Percentiles rank a stretch among this genome's conserved stretches.
These are phyloP conservation scores for Phaeophleospora eucalypticola DNA, from an alignment of 2,329 filamentous ascomycete genomes.

Conservation along the genomic window DNA sequence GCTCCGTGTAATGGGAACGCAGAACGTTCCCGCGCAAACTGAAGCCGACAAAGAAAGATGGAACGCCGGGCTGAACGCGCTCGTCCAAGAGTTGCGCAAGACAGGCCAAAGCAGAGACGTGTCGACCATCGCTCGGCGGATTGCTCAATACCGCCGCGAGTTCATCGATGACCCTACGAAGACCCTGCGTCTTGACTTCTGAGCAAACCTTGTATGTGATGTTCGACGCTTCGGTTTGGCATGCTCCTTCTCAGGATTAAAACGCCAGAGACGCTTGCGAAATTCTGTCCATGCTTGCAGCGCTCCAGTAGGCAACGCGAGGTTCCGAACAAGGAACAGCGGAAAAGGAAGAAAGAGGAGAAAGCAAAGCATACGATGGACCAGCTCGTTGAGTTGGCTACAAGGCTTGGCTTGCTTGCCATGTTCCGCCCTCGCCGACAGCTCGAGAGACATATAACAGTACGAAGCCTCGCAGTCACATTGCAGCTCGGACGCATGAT, in stretches of 20 bases:
- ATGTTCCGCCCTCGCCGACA: too few relatives aligned
- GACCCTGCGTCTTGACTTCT: constrained; percentile 43
- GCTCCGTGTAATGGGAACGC: constrained; percentile 27
- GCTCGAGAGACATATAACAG: too few relatives aligned
- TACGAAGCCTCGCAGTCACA: too few relatives aligned
- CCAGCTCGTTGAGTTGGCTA: too few relatives aligned
- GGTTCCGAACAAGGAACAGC: too few relatives aligned
- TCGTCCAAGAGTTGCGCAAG: constrained; percentile 58
- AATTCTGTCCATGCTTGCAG: too few relatives aligned
- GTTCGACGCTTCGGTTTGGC: neutral
- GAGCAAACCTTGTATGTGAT: neutral
- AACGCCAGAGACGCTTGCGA: too few relatives aligned
- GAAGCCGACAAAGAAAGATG: constrained; percentile 40
- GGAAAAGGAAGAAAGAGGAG: too few relatives aligned
- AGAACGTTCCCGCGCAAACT: constrained; percentile 22
- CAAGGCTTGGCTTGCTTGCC: too few relatives aligned
- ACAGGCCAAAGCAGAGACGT: constrained; percentile 60
- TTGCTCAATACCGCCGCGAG: constrained; percentile 62
- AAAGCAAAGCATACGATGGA: too few relatives aligned
- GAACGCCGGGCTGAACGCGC: constrained; percentile 57
- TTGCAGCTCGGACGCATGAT: neutral
- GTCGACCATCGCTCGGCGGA: constrained; percentile 61
- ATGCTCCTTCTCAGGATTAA: too few relatives aligned
- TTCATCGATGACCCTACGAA: constrained; percentile 63
- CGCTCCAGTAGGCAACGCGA: too few relatives aligned